phyloP scores from a whole-genome alignment of 208 protist species.

The Porcisia hertigi region DNA sequence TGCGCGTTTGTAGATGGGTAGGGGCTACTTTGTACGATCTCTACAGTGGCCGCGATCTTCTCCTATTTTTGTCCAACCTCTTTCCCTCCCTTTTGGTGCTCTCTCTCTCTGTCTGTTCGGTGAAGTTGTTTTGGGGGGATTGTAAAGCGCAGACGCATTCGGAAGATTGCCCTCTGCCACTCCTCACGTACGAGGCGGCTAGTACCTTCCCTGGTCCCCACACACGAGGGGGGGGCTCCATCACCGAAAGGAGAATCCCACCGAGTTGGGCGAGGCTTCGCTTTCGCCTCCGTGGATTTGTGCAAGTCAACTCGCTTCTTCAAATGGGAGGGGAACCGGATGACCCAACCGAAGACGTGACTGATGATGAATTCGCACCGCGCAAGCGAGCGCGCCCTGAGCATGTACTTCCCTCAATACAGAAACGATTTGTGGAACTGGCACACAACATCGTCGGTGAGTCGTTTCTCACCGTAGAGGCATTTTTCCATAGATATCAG shows the following conservation, averaged over 20 bases:
- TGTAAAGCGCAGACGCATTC: not conserved
- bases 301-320: not conserved
- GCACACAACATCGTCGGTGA: not conserved
- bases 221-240: not conserved
- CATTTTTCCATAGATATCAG: constrained; percentile 57
- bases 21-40: not conserved
- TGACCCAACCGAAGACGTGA: not conserved
- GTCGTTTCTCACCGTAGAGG: constrained; percentile 12
- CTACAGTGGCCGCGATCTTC: too few relatives aligned
- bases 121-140: too few relatives aligned
- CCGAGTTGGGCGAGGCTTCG: not conserved
- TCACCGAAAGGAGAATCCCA: not conserved
- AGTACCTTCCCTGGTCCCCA: not conserved
- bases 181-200: not conserved
- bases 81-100: not conserved
- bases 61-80: not conserved
- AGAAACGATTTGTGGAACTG: constrained; percentile 20
- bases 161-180: not conserved
- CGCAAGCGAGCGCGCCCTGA: constrained; percentile 25
- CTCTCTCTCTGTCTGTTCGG: not conserved
- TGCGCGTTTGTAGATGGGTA: not conserved
- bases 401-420: constrained; percentile 22
- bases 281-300: not conserved
- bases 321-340: not conserved
- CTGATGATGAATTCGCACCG: constrained; percentile 3